phyloP scores from a whole-genome alignment of 1,139 yeast genomes.

The Diutina ranongensis region DNA sequence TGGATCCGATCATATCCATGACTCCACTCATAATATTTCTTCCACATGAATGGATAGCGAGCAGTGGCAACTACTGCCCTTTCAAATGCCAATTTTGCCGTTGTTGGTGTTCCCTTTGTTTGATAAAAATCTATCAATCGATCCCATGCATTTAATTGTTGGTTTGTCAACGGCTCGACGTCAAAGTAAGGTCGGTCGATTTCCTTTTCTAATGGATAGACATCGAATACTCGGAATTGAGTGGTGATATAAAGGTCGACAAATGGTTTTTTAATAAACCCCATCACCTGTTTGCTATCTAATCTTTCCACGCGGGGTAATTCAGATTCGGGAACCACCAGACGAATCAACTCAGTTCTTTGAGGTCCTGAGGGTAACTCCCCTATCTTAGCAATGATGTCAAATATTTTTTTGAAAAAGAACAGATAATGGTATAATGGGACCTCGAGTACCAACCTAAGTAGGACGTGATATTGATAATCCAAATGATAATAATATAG shows the following conservation, averaged over 20 bases:
- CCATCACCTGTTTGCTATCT: conserved; percentile 12
- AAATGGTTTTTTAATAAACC: conserved; percentile 29
- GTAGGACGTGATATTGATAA: conserved; percentile 31
- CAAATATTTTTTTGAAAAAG: conserved; percentile 34
- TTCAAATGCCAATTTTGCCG: background rate
- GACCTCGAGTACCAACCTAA: conserved; percentile 52
- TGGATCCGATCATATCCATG: background rate
- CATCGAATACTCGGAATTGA: conserved; percentile 46
- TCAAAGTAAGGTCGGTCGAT: conserved; percentile 43
- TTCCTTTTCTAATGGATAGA: conserved; percentile 52
- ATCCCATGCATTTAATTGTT: conserved; percentile 47
- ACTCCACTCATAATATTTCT: background rate
- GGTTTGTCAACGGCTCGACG: conserved; percentile 23
- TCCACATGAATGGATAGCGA: background rate
- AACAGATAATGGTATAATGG: conserved; percentile 72
- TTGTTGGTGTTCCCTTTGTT: conserved; percentile 7
- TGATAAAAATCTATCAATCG: conserved; percentile 49
- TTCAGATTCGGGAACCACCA: conserved; percentile 15
- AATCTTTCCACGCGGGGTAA: conserved; percentile 10
- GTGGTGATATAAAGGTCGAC: conserved; percentile 47
- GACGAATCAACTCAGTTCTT: conserved; percentile 12
- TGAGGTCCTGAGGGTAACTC: conserved; percentile 19
- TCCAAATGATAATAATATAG: conserved; percentile 26
- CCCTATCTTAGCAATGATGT: conserved; percentile 21
- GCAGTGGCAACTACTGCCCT: conserved; percentile 1